phyloP scores from a whole-genome alignment of 306 rosid species.

The Betula pendula region DNA sequence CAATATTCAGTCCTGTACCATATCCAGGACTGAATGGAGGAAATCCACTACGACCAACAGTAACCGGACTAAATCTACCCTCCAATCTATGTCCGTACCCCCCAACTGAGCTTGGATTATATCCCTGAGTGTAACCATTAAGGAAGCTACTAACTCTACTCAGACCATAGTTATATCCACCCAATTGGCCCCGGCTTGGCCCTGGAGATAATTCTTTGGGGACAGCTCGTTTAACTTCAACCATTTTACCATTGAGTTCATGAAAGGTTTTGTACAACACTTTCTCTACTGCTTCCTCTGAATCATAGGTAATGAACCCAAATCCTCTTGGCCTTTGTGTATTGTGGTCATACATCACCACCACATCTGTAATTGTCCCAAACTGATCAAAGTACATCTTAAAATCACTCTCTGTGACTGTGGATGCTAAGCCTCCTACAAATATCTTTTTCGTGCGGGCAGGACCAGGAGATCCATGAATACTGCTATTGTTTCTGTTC shows the following conservation, averaged over 20 bases:
- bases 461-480: conserved; percentile 52
- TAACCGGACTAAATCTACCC: conserved; percentile 44
- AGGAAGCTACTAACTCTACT: conserved; percentile 45
- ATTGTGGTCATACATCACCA: conserved; percentile 62
- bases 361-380: conserved; percentile 59
- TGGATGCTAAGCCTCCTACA: conserved; percentile 58
- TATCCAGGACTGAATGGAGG: conserved; percentile 47
- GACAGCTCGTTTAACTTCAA: conserved; percentile 62
- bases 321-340: conserved; percentile 57
- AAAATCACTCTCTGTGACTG: conserved; percentile 52
- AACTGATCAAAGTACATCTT: conserved; percentile 59
- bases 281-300: conserved; percentile 57
- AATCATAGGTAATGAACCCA: conserved; percentile 58
- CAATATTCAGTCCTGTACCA: conserved; percentile 50
- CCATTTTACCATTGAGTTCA: conserved; percentile 56
- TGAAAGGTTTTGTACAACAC: conserved; percentile 54
- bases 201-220: conserved; percentile 52
- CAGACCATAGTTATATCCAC: conserved; percentile 44
- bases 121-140: conserved; percentile 51
- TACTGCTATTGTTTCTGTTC: conserved; percentile 47
- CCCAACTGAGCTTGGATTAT: conserved; percentile 44
- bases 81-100: conserved; percentile 46
- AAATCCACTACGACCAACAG: conserved; percentile 47
- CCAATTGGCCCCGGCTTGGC: conserved; percentile 51
- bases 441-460: conserved; percentile 54